Conservation (phyloP, 106 monocot species). For the Dioscorea alata region DNA sequence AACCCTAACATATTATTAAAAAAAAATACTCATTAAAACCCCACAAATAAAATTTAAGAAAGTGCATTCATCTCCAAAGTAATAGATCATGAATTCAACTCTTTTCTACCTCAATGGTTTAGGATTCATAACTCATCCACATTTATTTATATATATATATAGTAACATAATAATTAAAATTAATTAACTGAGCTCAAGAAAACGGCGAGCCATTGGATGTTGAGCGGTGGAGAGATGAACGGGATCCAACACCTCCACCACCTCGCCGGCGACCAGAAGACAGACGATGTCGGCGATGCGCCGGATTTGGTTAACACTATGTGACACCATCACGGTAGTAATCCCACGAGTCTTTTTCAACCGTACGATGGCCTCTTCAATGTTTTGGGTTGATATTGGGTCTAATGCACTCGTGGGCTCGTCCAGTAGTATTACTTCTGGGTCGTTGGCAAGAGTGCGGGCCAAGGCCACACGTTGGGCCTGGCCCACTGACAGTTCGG, state of each 20-base stretch:
- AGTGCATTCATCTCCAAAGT: no score
- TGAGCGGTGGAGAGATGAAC: conserved; percentile 39
- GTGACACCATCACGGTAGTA: conserved; percentile 76
- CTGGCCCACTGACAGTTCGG: conserved; percentile 82
- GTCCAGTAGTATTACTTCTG: conserved; percentile 83
- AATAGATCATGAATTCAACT: no score
- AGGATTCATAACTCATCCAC: no score
- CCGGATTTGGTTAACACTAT: conserved; percentile 84
- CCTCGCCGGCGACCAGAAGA: conserved; percentile 67
- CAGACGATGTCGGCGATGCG: conserved; percentile 77
- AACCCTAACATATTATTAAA: no score
- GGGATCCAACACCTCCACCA: conserved; percentile 73
- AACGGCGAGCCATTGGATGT: conserved; percentile 74
- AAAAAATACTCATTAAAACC: no score
- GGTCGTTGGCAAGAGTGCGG: conserved; percentile 87
- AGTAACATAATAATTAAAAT: no score
- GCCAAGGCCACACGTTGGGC: conserved; percentile 89
- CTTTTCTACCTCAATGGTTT: no score
- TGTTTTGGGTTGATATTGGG: conserved; percentile 92
- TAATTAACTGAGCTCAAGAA: conserved; percentile 59
- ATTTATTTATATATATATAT: no score
- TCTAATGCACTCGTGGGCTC: conserved; percentile 94
- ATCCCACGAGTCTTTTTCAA: conserved; percentile 53
- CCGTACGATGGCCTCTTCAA: conserved; percentile 69
- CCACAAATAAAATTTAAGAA: no score